Conservation (phyloP, 192 early-diverging fungal genomes). For the Radiomyces spectabilis region DNA sequence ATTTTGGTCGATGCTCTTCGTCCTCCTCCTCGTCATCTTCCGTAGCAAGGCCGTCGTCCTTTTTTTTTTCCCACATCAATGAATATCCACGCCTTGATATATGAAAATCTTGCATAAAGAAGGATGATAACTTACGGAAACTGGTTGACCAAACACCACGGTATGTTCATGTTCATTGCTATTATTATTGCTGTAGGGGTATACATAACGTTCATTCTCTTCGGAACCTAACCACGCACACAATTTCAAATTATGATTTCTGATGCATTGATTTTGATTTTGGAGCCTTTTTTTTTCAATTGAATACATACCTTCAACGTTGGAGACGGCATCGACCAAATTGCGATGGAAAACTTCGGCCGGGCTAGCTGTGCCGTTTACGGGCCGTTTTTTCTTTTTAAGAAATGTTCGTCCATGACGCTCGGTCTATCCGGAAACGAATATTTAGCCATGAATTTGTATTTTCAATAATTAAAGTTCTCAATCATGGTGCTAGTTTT, state of each 20-base stretch:
- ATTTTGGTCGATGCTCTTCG: slow-evolving; percentile 3
- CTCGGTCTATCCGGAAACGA: no score
- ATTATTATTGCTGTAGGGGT: slow-evolving; percentile 19
- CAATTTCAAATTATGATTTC: not conserved
- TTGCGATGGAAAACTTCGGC: slow-evolving; percentile 29
- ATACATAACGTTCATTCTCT: slow-evolving; percentile 29
- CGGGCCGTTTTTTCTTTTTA: slow-evolving; percentile 5
- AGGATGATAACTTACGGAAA: not conserved
- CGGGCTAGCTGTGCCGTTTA: slow-evolving; percentile 16
- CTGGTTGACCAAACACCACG: not conserved
- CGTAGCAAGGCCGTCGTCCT: no score
- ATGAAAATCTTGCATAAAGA: slow-evolving; percentile 2
- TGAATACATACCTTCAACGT: slow-evolving; percentile 20
- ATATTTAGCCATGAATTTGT: no score
- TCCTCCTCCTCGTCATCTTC: no score
- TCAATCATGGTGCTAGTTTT: no score
- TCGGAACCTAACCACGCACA: slow-evolving; percentile 19
- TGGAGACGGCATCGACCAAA: slow-evolving; percentile 27
- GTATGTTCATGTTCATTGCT: not conserved
- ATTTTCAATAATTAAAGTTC: no score
- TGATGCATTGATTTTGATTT: not conserved
- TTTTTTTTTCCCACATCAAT: no score
- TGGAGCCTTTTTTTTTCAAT: not conserved
- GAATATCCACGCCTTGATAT: no score
- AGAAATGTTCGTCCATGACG: no score